phyloP scores from a whole-genome alignment of 2,329 filamentous ascomycete species.

The Pyrenophora teres region DNA sequence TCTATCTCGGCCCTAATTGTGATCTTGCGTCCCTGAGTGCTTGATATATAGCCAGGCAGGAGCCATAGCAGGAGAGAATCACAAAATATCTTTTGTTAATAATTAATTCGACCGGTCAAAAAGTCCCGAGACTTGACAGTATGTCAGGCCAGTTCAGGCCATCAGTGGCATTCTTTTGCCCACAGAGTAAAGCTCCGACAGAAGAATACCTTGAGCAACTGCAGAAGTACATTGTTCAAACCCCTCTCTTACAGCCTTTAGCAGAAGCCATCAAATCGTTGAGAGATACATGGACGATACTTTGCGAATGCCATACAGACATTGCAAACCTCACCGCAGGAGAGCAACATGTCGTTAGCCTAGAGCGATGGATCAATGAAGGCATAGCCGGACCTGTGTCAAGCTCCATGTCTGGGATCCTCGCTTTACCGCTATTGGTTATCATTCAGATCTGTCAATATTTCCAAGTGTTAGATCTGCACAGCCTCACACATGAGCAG shows the following conservation, averaged over 20 bases:
- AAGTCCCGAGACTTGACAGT: background rate
- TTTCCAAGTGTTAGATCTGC: slow-evolving; percentile 23
- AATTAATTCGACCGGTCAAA: background rate
- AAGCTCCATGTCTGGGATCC: slow-evolving; percentile 16
- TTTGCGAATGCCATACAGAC: slow-evolving; percentile 8
- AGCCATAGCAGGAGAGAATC: background rate
- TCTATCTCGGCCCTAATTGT: background rate
- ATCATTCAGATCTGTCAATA: slow-evolving; percentile 30
- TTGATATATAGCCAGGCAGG: slow-evolving; percentile 4
- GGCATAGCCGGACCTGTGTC: slow-evolving; percentile 20
- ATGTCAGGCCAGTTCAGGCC: slow-evolving; percentile 5
- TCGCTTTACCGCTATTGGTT: slow-evolving; percentile 24
- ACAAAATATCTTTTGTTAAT: background rate
- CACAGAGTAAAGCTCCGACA: slow-evolving; percentile 28
- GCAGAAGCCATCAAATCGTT: slow-evolving; percentile 9
- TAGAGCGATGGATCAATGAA: slow-evolving; percentile 16
- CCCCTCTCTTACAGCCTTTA: slow-evolving; percentile 4
- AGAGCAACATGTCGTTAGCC: slow-evolving; percentile 10
- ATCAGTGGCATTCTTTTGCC: slow-evolving; percentile 27
- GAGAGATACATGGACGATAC: slow-evolving; percentile 9
- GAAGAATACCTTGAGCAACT: slow-evolving; percentile 21
- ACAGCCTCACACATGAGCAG: slow-evolving; percentile 14
- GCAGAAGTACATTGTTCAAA: slow-evolving; percentile 17
- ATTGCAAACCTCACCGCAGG: slow-evolving; percentile 11
- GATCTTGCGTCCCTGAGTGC: background rate